Conservation (phyloP, 1,139 yeast genomes). For the Blastobotrys capitulatus region DNA sequence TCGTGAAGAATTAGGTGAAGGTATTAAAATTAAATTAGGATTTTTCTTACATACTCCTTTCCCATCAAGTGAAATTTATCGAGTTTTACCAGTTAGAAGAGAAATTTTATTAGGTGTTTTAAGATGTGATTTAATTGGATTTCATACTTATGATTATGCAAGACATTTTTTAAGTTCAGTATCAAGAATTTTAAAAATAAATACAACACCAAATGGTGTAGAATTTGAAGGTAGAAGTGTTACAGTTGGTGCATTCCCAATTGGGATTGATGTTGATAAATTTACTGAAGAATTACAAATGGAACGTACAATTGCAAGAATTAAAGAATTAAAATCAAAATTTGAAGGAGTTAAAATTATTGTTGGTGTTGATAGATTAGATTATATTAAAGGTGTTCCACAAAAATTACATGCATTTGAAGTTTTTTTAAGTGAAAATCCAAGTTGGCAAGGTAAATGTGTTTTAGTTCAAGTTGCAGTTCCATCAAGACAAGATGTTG, state of each 20-base stretch:
- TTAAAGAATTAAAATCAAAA: constrained; percentile 53
- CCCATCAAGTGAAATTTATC: constrained; percentile 92
- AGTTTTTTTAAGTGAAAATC: constrained; percentile 83
- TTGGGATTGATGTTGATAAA: constrained; percentile 93
- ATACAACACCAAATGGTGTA: constrained; percentile 88
- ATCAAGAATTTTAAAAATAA: constrained; percentile 75
- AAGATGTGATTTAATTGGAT: constrained; percentile 92
- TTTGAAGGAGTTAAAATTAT: constrained; percentile 75
- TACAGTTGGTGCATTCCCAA: constrained; percentile 93
- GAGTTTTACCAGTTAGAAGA: constrained; percentile 91
- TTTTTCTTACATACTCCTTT: constrained; percentile 97
- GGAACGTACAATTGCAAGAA: constrained; percentile 58
- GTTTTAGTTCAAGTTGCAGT: constrained; percentile 96
- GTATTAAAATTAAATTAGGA: constrained; percentile 68
- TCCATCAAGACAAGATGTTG: constrained; percentile 97
- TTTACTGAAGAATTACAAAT: constrained; percentile 74
- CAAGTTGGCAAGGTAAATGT: constrained; percentile 98
- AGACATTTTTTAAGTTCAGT: constrained; percentile 92
- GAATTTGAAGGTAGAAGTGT: constrained; percentile 72
- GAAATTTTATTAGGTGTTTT: constrained; percentile 89
- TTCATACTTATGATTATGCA: constrained; percentile 99
- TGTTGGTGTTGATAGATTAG: constrained; percentile 93
- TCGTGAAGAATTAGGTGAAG: constrained; percentile 52
- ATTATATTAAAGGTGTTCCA: constrained; percentile 96
- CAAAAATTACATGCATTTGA: constrained; percentile 95